Base-by-base conservation (phyloP, 371 early-diverging fungal species). In the Syncephalastrum monosporum region DNA sequence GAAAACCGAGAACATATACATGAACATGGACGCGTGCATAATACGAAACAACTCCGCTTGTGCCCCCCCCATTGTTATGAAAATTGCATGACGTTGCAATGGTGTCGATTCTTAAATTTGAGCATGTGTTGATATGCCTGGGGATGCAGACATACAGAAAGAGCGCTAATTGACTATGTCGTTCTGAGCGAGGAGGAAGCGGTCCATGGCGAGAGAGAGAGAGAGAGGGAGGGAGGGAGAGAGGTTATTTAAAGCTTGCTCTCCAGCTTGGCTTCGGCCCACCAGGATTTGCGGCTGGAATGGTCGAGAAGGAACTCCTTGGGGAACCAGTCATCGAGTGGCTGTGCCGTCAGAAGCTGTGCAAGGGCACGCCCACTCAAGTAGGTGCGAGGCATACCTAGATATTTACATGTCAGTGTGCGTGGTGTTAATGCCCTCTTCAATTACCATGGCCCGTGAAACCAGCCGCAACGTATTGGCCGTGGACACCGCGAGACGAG, bases 381-480 rank as follows among this genome's bases (percentile, higher is more conserved):
- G 57, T 71, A 77, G 16, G 78, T 72, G 17, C 80, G 61, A 25
- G 83, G 73, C 79, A 83, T 83, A 42, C 82, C 82, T 82, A 67
- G 1, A 67, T 46, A 24, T n/a, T n/a, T 17, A 54, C 38, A 33
- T 8, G n/a, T 41, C 16, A 50, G 24, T 27, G 13, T 24, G 15
- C 12, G 6, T 24, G 21, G 27, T 14, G 5, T 41, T 27, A 29
- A 12, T 19, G 4, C 7, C 17, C 3, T 50, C 16, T n/a, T 45
- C n/a, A 14, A 57, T 65, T 58, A 60, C 65, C 66, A 55, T 68
- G 65, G 1, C 66, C 66, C 1, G 63, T 50, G 48, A 75, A 82
- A 5, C 80, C 82, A 17, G 79, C 79, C 13, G 66, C 62, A 23
- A 79, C 57, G 47, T 57, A 77, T 64, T 76, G 71, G 12, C 67